Percentiles rank a stretch among this genome's conserved stretches.
Evolutionary conservation across 2,329 filamentous ascomycete genomes (phyloP).

Genomic region (Stagonosporopsis tanaceti): DNA sequence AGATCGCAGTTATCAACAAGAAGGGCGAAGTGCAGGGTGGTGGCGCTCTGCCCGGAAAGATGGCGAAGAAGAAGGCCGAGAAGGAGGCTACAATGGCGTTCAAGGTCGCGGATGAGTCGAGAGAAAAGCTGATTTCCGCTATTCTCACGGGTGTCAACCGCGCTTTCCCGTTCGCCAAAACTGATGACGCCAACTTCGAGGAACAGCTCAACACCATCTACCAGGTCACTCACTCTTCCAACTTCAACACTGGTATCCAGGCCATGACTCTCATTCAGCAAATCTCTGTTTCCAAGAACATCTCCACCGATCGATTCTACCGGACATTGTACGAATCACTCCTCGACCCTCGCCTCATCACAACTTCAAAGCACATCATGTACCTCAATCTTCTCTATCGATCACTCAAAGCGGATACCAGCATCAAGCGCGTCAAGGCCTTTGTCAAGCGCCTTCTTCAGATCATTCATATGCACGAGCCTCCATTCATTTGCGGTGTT

Average conservation of each 20-base stretch:
- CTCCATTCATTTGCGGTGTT: slow-evolving; percentile 91
- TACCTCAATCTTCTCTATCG: slow-evolving; percentile 93
- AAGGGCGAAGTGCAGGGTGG: slow-evolving; percentile 63
- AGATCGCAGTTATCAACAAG: slow-evolving; percentile 53
- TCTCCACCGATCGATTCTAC: slow-evolving; percentile 91
- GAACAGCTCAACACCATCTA: slow-evolving; percentile 93
- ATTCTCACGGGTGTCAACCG: slow-evolving; percentile 95
- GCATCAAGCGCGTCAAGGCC: slow-evolving; percentile 89
- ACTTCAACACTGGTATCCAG: slow-evolving; percentile 98
- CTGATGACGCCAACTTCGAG: slow-evolving; percentile 82
- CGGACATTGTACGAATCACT: slow-evolving; percentile 94
- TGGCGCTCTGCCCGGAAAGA: slow-evolving; percentile 61
- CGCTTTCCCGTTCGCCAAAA: slow-evolving; percentile 88
- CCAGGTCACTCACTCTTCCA: slow-evolving; percentile 94
- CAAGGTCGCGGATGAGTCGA: slow-evolving; percentile 68
- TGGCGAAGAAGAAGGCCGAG: slow-evolving; percentile 57
- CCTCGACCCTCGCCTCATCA: slow-evolving; percentile 84
- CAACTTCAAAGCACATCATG: slow-evolving; percentile 92
- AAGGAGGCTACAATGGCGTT: slow-evolving; percentile 55
- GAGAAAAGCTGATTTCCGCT: slow-evolving; percentile 90
- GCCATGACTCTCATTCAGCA: slow-evolving; percentile 95
- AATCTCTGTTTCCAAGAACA: slow-evolving; percentile 79
- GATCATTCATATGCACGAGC: slow-evolving; percentile 85
- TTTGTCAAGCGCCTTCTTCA: slow-evolving; percentile 95
- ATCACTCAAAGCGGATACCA: slow-evolving; percentile 87